Evolutionary conservation across 2,329 filamentous ascomycete species (phyloP), one percentile per base, ranked within the genome.

Genomic region (Boeremia exigua): DNA sequence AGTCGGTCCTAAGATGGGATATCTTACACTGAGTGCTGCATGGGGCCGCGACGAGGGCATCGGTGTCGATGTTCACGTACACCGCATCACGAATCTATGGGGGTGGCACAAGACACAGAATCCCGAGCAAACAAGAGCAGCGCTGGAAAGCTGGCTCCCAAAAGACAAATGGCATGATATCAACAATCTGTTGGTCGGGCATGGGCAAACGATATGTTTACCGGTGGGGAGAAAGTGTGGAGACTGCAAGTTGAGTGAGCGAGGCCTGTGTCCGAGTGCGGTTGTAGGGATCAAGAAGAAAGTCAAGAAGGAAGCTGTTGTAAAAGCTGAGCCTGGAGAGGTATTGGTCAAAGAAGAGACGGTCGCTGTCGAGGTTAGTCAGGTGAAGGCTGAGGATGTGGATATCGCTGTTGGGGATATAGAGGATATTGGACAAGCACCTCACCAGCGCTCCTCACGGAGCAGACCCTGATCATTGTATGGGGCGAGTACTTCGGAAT

Each of bases 1-100:
- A 5, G 93, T 97, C 1, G 93, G 93, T 0, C 93, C 93, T 28
- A 97, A 97, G 78, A 97, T 97, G 93, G 92, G 89, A 11, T 93
- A 95, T 74, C 84, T 97, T 19, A 94, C 90, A 72, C 85, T 96
- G 79, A 89, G 88, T 42, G 89, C 89, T 0, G 91, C 88, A 69
- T 83, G 88, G 88, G 86, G 86, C 2, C 79, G 82, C 39, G 82
- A 86, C 45, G 82, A 88, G 63, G 93, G 93, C 7, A 96, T 97
- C 61, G 93, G 93, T 25, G 93, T 97, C 44, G 93, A 97, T 74
- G 92, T 96, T 5, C 93, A 97, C 76, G 93, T 97, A 3, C 93
- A 96, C 77, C 89, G 93, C 51, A 96, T 97, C 76, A 94, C 92
- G 47, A 96, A 96, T 77, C 80, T 96, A 27, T 96, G 92, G 92